Conservation (phyloP, 2,329 filamentous ascomycete genomes). For the Alternaria alternata region DNA sequence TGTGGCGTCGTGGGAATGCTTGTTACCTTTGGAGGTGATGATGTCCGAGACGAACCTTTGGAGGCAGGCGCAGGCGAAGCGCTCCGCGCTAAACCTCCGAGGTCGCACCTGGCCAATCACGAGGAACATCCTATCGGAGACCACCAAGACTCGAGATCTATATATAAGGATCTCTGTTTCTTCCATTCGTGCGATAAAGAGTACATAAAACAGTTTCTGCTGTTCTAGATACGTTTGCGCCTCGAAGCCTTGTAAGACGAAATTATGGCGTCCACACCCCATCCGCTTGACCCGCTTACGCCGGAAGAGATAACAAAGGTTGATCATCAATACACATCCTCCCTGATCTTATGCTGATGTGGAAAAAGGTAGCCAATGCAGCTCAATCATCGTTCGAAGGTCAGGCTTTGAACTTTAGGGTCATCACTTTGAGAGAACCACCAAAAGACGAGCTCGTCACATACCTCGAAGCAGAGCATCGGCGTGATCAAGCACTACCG, state of each 20-base stretch:
- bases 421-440: conserved; percentile 61
- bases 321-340: background rate
- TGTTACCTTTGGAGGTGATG: background rate
- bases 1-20: background rate
- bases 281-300: conserved; percentile 18
- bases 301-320: conserved; percentile 15
- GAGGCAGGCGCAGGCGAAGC: background rate
- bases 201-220: background rate
- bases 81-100: background rate
- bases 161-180: background rate
- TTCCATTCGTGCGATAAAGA: background rate
- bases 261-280: background rate
- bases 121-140: background rate
- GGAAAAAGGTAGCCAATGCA: conserved; percentile 32
- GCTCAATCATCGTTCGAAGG: conserved; percentile 49
- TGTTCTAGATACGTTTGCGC: background rate
- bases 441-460: conserved; percentile 57
- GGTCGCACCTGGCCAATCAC: background rate
- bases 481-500: conserved; percentile 19
- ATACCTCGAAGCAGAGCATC: conserved; percentile 58
- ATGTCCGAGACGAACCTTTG: background rate
- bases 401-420: conserved; percentile 55
- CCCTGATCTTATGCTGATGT: background rate
- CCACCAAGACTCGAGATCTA: background rate
- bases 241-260: background rate